Percentiles rank a stretch among this genome's conserved stretches.
These are phyloP conservation scores for Populus euphratica DNA, from an alignment of 345 rosid species.

Conservation along the genomic window DNA sequence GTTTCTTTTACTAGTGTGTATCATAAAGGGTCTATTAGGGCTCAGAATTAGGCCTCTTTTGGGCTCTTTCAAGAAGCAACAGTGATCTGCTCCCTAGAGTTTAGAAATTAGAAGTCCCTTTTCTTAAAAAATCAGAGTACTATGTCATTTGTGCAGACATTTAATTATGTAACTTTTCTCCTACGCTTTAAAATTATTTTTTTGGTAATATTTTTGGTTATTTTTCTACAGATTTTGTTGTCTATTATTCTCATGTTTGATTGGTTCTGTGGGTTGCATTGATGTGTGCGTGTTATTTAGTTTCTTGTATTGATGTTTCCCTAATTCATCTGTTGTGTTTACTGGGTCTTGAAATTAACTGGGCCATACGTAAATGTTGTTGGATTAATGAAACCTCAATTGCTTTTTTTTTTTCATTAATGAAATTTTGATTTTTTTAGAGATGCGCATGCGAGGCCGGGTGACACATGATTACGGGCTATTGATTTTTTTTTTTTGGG, in stretches of 20 bases:
- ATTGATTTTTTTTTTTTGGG: neutral
- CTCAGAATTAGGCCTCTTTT: slow-evolving; percentile 30
- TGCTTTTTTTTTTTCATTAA: no score
- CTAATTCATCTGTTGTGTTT: neutral
- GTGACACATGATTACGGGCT: no score
- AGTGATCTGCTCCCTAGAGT: slow-evolving; percentile 19
- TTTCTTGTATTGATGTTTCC: neutral
- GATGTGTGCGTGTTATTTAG: neutral
- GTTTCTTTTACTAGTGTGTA: slow-evolving; percentile 20
- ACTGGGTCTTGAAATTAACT: neutral
- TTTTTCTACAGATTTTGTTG: neutral
- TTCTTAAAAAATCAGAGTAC: neutral
- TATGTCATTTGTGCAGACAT: neutral
- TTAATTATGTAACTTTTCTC: neutral
- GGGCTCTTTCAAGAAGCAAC: slow-evolving; percentile 1
- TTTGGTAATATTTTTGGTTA: neutral
- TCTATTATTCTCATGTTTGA: neutral
- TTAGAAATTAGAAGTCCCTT: neutral
- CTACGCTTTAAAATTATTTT: neutral
- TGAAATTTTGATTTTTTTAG: no score
- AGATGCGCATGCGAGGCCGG: no score
- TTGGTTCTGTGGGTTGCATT: neutral
- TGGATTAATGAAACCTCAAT: neutral
- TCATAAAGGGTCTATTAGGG: slow-evolving; percentile 41
- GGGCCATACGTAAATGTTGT: neutral